Base-by-base conservation (phyloP, 164 flowering plant species). In the Warburgia ugandensis region DNA sequence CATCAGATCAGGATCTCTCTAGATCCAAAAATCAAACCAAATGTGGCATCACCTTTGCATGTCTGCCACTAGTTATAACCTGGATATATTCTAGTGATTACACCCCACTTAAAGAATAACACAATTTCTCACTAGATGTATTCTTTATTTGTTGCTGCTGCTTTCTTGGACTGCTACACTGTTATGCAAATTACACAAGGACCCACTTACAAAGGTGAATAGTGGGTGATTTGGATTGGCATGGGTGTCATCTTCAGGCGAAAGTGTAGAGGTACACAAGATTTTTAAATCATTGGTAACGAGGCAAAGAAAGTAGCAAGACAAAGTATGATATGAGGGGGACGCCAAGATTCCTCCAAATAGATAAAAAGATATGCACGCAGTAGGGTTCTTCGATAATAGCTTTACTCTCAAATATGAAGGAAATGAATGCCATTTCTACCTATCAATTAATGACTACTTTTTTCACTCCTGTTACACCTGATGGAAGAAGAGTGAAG, bases 281-380 rank as follows among this genome's bases (percentile, higher is more conserved):
- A n/a, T n/a, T n/a, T n/a, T 8, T 25, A 38, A 31, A 40, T 52
- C 31, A 58, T 60, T 52, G 26, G 49, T 46, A 11, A 40, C 32
- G n/a, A n/a, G n/a, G n/a, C n/a, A 22, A 28, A 36, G 56, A 56
- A 61, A 33, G 58, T 42, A 23, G 45, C 58, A 61, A 54, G 30
- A 13, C 28, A 31, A 45, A 43, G 12, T 21, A 45, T 3, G 28
- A 44, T 26, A 43, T 26, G 56, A 48, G 29, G 58, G n/a, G 33
- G 58, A n/a, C 48, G 45, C 39, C 61, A 57, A 56, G 69, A 64
- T 71, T 62, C 65, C 59, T 40, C 47, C 35, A 26, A 32, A 33
- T 26, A 22, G 43, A 62, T 27, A 21, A 43, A 37, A 14, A 19
- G 40, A 27, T 11, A 21, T 45, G n/a, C 21, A 35, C 54, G 59